A percentile compares a stretch with the other conserved stretches of the same genome.
Evolutionary conservation across 2,329 filamentous ascomycete genomes (phyloP).

Genomic region (Aspergillus aculeatus): DNA sequence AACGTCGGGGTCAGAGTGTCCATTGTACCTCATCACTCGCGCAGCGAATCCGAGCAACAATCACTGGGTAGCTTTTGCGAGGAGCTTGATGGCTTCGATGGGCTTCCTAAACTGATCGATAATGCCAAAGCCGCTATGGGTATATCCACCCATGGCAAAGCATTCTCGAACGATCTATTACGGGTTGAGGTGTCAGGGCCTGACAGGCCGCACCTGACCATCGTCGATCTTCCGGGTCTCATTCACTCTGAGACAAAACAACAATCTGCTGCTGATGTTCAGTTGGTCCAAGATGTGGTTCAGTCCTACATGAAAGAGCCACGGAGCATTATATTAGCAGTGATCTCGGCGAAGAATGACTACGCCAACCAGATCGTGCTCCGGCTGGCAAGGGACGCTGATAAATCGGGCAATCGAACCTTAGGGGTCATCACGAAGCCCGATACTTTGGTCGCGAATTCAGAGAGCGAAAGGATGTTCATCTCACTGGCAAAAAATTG

Average conservation of each 20-base stretch:
- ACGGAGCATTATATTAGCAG: conserved; percentile 49
- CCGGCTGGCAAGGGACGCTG: conserved; percentile 33
- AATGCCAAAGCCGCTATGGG: conserved; percentile 28
- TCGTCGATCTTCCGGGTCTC: conserved; percentile 62
- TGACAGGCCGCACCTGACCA: conserved; percentile 58
- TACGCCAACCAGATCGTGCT: conserved; percentile 45
- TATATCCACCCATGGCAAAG: conserved; percentile 23
- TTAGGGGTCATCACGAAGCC: conserved; percentile 52
- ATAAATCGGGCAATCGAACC: conserved; percentile 34
- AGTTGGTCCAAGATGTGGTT: conserved; percentile 53
- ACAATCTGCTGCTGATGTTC: conserved; percentile 55
- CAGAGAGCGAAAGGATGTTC: conserved; percentile 38
- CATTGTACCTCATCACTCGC: conserved; percentile 42
- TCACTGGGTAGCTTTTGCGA: conserved; percentile 18
- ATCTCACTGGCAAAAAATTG: conserved; percentile 44
- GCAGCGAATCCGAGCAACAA: conserved; percentile 18
- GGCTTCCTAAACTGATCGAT: conserved; percentile 20
- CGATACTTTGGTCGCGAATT: conserved; percentile 39
- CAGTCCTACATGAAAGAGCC: conserved; percentile 42
- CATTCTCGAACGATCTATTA: conserved; percentile 52
- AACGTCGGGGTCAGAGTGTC: conserved; percentile 20
- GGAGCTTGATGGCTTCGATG: conserved; percentile 19
- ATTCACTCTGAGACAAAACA: conserved; percentile 56
- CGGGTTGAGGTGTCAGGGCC: conserved; percentile 61
- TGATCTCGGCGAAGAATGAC: conserved; percentile 47